Evolutionary conservation across 768 basidiomycete genomes (phyloP), one percentile per base, ranked within the genome.

Genomic region (Leccinum boreale): DNA sequence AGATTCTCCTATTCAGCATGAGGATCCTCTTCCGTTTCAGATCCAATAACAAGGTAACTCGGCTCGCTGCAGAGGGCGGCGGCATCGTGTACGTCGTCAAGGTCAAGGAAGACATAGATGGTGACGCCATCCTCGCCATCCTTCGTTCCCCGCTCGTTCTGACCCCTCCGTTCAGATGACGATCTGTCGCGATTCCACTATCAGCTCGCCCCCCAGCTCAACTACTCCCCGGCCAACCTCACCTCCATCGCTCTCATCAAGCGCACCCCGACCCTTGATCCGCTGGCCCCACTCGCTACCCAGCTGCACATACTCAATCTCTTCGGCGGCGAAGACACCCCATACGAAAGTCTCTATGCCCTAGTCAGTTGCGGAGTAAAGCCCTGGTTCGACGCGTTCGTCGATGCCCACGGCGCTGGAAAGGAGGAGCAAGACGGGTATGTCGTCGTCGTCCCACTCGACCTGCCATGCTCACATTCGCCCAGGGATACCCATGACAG

Each of bases 311-410:
- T 98, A 57, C 78, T 98, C 49, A 98, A 95, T 65, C 81, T 98
- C 15, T 98, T 92, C 64, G 90, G 88, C 23, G 87, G 89, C 14
- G 89, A 91, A 47, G 87, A 90, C 59, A 92, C 90, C 1, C 94
- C 96, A 0, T 99, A 98, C 68, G 96, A 98, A 73, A 91, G 92
- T 67, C 74, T 99, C 28, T 96, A 98, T 70, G 92, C 94, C 10
- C 83, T 99, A 23, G 93, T 99, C 15, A 97, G 95, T 68, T 87
- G 83, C 56, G 97, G 92, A 63, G 94, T 99, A 24, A 95, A 98
- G 65, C 94, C 95, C 0, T 98, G 93, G 89, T 98, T 99, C 67
- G 95, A 98, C 72, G 94, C 96, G 14, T 98, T 96, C 67, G 94
- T 98, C 21, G 93, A 89, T 21, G 81, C 92, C 21, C 83, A 93